Evolutionary conservation across 2,329 filamentous ascomycete species (phyloP), one percentile per base, ranked within the genome.

Genomic region (Seiridium unicorne): DNA sequence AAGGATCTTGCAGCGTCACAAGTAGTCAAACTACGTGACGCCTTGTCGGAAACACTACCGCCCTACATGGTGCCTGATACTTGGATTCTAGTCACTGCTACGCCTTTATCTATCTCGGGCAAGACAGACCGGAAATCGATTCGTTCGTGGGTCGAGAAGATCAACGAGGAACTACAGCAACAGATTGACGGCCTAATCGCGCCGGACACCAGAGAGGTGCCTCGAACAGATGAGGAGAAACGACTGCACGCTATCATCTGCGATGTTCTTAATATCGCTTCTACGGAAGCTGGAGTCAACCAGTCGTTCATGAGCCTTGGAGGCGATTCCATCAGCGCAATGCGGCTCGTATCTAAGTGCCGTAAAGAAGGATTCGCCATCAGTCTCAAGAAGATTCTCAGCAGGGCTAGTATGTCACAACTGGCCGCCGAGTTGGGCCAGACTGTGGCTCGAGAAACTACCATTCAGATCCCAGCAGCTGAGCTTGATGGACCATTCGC

Each of bases 271-370:
- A 58, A 58, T n/a, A 31, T 49, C 11, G 3, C 34, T 1, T n/a
- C 46, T 5, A 26, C 26, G 4, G 13, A 58, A 13, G 38, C 46
- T 8, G 55, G 55, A 26, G 44, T 58, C 55, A 51, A 58, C n/a
- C 44, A 44, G 18, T 49, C 55, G 8, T 68, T 68, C 55, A 38
- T 65, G 36, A 58, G 62, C 2, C 60, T 66, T 13, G 66, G 66
- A 13, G 65, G 66, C 26, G 66, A 68, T 26, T 68, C 66, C 0
- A 67, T 69, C 5, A 63, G 58, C 18, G 65, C 66, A 5, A 67
- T 68, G 44, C 56, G 64, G n/a, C 62, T 66, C 7, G 62, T 62
- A 5, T 59, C 62, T 9, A 49, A 58, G 36, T 58, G 55, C 36
- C 55, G 55, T 13, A 34, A 13, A 13, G 55, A 38, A 32, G 44